Conservation (phyloP, 148 eudicot species). For the Camellia lanceoleosa region DNA sequence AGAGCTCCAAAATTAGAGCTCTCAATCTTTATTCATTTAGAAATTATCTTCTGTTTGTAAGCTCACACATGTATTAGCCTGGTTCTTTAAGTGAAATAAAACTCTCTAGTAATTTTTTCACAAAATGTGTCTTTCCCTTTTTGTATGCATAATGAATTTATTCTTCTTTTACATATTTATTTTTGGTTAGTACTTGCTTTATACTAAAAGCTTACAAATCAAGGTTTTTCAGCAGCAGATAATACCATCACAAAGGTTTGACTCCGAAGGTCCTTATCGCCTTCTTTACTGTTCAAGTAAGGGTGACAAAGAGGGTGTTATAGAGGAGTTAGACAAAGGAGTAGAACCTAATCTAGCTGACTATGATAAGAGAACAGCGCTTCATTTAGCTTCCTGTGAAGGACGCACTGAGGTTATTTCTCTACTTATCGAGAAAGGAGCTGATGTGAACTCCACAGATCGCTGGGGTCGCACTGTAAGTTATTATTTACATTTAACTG, state of each 20-base stretch:
- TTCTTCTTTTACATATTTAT: background rate
- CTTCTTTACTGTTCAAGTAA: constrained; percentile 41
- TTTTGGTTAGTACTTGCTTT: background rate
- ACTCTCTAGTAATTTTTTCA: background rate
- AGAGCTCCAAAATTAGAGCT: too few species aligned
- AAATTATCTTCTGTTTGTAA: background rate
- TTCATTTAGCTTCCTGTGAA: constrained; percentile 45
- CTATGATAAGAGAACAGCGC: constrained; percentile 46
- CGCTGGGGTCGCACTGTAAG: constrained; percentile 53
- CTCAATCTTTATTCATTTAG: background rate
- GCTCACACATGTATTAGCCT: background rate
- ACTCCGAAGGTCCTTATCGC: constrained; percentile 38
- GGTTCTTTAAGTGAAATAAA: background rate
- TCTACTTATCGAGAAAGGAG: constrained; percentile 40
- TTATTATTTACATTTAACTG: background rate
- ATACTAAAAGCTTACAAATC: constrained; percentile 1
- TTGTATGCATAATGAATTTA: background rate
- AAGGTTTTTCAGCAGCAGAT: constrained; percentile 13
- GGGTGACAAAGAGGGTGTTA: constrained; percentile 38
- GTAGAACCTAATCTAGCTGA: constrained; percentile 39
- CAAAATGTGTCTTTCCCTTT: background rate
- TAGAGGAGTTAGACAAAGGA: constrained; percentile 38
- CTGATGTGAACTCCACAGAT: constrained; percentile 42
- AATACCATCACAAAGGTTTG: constrained; percentile 18
- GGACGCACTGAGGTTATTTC: constrained; percentile 33